These are phyloP conservation scores for Kodamaea arcana DNA, from an alignment of 1,139 yeast genomes.

Conservation along the genomic window DNA sequence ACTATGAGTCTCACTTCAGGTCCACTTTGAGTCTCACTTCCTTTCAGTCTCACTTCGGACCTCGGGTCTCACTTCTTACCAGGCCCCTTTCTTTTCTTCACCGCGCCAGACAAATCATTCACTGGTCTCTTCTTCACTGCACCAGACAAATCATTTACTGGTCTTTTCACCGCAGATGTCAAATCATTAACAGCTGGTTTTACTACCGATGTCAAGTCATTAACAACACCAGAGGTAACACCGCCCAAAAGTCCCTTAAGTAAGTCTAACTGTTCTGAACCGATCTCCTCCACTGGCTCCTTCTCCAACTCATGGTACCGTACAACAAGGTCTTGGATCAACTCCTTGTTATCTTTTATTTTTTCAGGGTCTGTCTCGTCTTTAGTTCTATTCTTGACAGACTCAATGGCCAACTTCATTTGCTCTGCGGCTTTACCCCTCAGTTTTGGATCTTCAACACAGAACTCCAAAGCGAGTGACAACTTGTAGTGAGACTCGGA, in stretches of 20 bases:
- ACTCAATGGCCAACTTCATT: slow-evolving; percentile 56
- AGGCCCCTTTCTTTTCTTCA: slow-evolving; percentile 46
- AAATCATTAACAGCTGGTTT: slow-evolving; percentile 2
- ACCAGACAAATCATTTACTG: slow-evolving; percentile 35
- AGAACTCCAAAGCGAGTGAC: slow-evolving; percentile 74
- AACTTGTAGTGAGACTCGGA: slow-evolving; percentile 82
- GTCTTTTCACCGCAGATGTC: slow-evolving; percentile 10
- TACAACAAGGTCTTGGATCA: slow-evolving; percentile 52
- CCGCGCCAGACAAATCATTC: slow-evolving; percentile 55
- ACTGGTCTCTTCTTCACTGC: slow-evolving; percentile 38
- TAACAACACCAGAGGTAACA: slow-evolving; percentile 18
- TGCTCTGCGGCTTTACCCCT: slow-evolving; percentile 54
- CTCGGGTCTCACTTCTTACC: slow-evolving; percentile 8
- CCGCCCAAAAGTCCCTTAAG: slow-evolving; percentile 63
- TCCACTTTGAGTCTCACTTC: no score
- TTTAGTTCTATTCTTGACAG: slow-evolving; percentile 45
- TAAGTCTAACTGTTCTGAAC: slow-evolving; percentile 54
- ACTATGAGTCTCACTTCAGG: no score
- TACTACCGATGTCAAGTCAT: slow-evolving; percentile 13
- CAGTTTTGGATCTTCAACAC: slow-evolving; percentile 48
- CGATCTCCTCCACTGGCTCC: slow-evolving; percentile 49
- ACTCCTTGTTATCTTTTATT: slow-evolving; percentile 44
- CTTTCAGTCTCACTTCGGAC: no score
- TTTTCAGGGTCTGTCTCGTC: slow-evolving; percentile 27
- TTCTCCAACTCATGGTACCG: slow-evolving; percentile 48